Evolutionary conservation across 2,329 filamentous ascomycete species (phyloP).

Genomic region (Nannizziopsis barbatae): DNA sequence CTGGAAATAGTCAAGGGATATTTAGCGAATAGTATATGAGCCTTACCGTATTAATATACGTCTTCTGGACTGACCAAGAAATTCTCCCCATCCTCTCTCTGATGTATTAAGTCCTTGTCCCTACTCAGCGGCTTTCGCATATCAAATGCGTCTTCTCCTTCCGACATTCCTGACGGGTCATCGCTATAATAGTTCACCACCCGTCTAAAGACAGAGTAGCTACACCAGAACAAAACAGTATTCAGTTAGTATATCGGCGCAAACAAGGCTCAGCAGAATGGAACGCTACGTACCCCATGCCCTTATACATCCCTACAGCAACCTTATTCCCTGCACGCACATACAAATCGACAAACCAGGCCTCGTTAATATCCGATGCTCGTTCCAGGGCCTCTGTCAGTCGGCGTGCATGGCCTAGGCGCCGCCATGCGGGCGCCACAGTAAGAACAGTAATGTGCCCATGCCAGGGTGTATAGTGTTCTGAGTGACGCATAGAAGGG

Average conservation of each 20-base stretch:
- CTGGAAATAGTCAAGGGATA: no score
- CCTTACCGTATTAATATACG: constrained; percentile 46
- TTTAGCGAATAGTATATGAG: background rate
- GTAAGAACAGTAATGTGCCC: constrained; percentile 95
- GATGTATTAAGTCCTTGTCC: constrained; percentile 63
- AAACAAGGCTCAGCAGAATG: background rate
- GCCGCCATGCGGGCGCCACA: constrained; percentile 72
- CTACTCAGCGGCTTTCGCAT: constrained; percentile 87
- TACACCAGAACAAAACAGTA: constrained; percentile 17
- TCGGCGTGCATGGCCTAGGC: constrained; percentile 75
- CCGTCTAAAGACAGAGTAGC: constrained; percentile 71
- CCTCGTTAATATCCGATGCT: constrained; percentile 68
- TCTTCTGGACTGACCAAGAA: constrained; percentile 70
- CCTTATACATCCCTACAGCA: constrained; percentile 79
- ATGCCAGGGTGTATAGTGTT: constrained; percentile 98
- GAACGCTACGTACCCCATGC: constrained; percentile 55
- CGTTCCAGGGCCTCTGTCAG: constrained; percentile 70
- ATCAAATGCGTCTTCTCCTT: constrained; percentile 80
- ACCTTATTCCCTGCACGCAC: constrained; percentile 79
- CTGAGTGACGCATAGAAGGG: constrained; percentile 59
- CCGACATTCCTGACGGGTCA: constrained; percentile 52
- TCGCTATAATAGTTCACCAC: constrained; percentile 92
- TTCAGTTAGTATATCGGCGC: background rate
- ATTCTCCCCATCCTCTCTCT: constrained; percentile 68
- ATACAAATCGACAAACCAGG: constrained; percentile 94